Base-by-base conservation (phyloP, 495 filamentous ascomycete genomes). In the Collariella sp. region DNA sequence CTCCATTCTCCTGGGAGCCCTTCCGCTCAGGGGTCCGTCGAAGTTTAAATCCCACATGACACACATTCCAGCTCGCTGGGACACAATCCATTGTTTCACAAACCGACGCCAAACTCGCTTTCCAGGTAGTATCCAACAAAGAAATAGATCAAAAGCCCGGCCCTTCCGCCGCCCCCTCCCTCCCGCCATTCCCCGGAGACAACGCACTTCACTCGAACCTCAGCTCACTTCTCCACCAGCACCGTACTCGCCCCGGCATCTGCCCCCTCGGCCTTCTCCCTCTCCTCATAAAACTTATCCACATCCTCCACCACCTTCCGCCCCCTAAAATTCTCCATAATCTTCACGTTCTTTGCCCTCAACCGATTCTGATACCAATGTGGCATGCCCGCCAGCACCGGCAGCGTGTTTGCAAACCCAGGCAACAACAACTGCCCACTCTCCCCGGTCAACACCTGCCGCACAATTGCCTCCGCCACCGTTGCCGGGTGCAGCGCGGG, bases 391-490 rank as follows among this genome's bases (percentile, higher is more conserved):
- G 62, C 66, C 54, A 76, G 34, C 19, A 60, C 48, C 7, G 68
- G 43, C 39, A 76, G 50, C 16, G 62, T 43, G 13, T 57, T 63
- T 7, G 62, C 73, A 57, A 71, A 69, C 2, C 53, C 64, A 1
- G 84, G 81, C 45, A 81, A 36, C 26, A 81, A 57, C n/a, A 87
- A 64, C 70, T 84, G 77, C 2, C 73, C 76, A 61, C 81, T 82
- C 59, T 71, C 55, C 1, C 80, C 83, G 15, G 40, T 73, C 35
- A 83, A 62, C 20, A 88, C 78, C 68, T 82, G 72, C 50, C 72
- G 62, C 3, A 82, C 79, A 24, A 87, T 68, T n/a, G 64, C 75
- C 69, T 83, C 83, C 0, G 83, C 83, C 20, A 88, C 79, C 5
- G 79, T 86, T 64, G 80, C 82, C 7, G 79, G 78, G 39, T 80